These are phyloP conservation scores for Xylaria castorea DNA, from an alignment of 495 filamentous ascomycete species.

Conservation along the genomic window DNA sequence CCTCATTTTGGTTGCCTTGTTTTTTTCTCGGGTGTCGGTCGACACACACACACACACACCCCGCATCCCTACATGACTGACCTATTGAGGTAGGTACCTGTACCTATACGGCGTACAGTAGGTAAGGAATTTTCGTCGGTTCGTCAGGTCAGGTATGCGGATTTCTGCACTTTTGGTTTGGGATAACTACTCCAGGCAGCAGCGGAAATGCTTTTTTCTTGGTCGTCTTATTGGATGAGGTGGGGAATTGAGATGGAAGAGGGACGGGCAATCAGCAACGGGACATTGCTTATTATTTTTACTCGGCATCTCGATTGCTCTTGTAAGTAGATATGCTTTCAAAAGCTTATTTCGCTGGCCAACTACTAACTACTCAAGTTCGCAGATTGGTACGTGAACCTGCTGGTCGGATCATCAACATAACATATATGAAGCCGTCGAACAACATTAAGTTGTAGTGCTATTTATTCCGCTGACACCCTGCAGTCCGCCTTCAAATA, in stretches of 20 bases:
- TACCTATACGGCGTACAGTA: too few species aligned
- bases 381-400: neutral
- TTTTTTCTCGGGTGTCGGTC: neutral
- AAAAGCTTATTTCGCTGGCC: neutral
- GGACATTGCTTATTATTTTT: neutral
- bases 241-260: neutral
- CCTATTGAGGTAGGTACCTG: neutral
- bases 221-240: conserved; percentile 2
- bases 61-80: neutral
- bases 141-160: too few species aligned
- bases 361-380: neutral
- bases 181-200: conserved; percentile 10
- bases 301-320: neutral
- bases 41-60: neutral
- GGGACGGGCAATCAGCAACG: neutral
- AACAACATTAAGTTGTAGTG: neutral
- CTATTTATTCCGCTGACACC: neutral
- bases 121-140: neutral
- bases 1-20: conserved; percentile 26
- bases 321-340: neutral
- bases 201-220: neutral
- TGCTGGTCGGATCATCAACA: neutral
- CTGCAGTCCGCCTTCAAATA: too few species aligned
- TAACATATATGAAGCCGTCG: neutral
- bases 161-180: conserved; percentile 14